Evolutionary conservation across 2,329 filamentous ascomycete species (phyloP).

Genomic region (Hymenoscyphus occultus): DNA sequence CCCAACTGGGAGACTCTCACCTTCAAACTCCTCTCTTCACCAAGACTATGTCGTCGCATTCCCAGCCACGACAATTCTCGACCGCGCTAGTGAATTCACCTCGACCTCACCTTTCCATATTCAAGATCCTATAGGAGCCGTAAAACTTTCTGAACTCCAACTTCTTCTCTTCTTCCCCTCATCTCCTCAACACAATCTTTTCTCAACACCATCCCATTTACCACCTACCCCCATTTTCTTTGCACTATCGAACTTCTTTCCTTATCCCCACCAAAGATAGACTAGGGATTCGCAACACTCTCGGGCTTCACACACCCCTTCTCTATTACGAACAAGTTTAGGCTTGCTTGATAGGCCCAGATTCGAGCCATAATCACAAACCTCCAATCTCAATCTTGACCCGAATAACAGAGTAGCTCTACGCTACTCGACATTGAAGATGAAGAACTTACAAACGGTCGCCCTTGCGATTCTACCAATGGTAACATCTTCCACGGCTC

Average conservation of each 20-base stretch:
- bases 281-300: neutral
- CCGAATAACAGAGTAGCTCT: neutral
- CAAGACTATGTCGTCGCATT: neutral
- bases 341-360: neutral
- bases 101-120: slow-evolving; percentile 1
- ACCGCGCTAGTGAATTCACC: neutral
- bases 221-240: neutral
- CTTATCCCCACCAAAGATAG: neutral
- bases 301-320: neutral
- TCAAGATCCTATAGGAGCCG: neutral
- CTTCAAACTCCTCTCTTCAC: neutral
- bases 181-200: neutral
- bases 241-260: neutral
- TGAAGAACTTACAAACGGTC: neutral
- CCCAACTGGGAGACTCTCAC: neutral
- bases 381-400: neutral
- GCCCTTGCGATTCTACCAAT: neutral
- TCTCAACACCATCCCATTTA: neutral
- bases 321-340: neutral
- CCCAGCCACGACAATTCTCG: neutral
- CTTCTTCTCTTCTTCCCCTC: neutral
- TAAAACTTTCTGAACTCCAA: slow-evolving; percentile 5
- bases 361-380: no score
- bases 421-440: neutral
- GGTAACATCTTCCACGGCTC: neutral